Evolutionary conservation across 495 filamentous ascomycete species (phyloP), one percentile per base, ranked within the genome.

Genomic region (Penicillium chermesinum): DNA sequence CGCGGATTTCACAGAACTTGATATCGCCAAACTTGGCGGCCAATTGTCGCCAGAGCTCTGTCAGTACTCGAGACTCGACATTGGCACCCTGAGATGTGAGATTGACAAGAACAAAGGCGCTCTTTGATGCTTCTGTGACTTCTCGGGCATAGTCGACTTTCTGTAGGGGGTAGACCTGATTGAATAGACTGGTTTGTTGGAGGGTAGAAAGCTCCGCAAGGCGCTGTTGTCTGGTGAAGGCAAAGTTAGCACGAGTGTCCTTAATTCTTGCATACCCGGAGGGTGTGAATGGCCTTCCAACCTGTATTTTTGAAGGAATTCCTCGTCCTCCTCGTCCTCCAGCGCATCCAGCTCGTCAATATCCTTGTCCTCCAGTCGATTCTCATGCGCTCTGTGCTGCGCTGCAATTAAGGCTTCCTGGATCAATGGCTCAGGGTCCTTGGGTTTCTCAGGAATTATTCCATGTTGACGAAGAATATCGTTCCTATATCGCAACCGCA

Each of bases 381-480:
- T 94, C 61, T 95, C 91, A 55, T 96, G 79, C 33, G 88, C 89
- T 38, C 88, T 75, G 53, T 78, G 75, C 42, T 86, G 80, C 6
- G 86, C 93, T 68, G 91, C 86, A 34, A 82, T 63, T 36, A 97
- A 76, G n/a, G 93, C 93, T 75, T 96, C 94, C 70, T 97, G 87
- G 58, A 99, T 95, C 53, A 93, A 78, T 12, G 90, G 88, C 15
- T 93, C 95, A 1, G 91, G 91, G 35, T 90, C 94, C 13, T 91
- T 88, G 1, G 91, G 89, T 65, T 95, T 96, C 61, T 96, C 91
- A 10, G 93, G 93, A 46, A 99, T 97, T 43, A 99, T 73, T 34
- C 88, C 87, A 70, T 97, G 89, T 65, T 95, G 90, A 46, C 93
- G 88, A 41, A 99, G 87, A 60, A 99, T 99, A 52, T 99, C 93